A percentile compares a stretch with the other conserved stretches of the same genome.
Conservation (phyloP, 805 yeast species). For the Yamadazyma phyllophila region DNA sequence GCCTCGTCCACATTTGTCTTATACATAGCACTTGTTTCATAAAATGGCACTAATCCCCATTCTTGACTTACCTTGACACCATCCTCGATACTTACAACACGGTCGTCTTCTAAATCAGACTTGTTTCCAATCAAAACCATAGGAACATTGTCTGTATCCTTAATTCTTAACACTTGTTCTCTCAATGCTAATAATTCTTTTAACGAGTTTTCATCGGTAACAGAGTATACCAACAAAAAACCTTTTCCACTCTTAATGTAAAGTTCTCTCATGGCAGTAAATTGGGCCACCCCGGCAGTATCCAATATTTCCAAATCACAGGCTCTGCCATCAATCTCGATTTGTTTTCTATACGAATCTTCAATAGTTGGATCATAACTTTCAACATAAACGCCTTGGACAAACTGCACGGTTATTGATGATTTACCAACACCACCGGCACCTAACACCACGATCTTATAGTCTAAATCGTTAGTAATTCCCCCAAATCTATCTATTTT, state of each 20-base stretch:
- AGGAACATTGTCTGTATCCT: slow-evolving; percentile 74
- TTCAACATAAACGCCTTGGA: slow-evolving; percentile 85
- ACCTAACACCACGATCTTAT: slow-evolving; percentile 87
- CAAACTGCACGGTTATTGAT: slow-evolving; percentile 87
- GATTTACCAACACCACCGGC: slow-evolving; percentile 98
- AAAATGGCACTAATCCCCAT: slow-evolving; percentile 90
- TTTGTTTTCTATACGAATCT: slow-evolving; percentile 87
- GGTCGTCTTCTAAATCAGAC: slow-evolving; percentile 74
- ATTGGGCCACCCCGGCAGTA: slow-evolving; percentile 76
- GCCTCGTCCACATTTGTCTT: slow-evolving; percentile 89
- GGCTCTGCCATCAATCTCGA: slow-evolving; percentile 83
- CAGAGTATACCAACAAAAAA: slow-evolving; percentile 56
- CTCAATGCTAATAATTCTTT: slow-evolving; percentile 75
- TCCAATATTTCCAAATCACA: slow-evolving; percentile 74
- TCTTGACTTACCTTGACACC: slow-evolving; percentile 80
- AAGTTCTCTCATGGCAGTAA: slow-evolving; percentile 91
- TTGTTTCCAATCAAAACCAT: slow-evolving; percentile 91
- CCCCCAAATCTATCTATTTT: background rate
- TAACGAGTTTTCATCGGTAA: slow-evolving; percentile 62
- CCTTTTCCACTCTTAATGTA: slow-evolving; percentile 87
- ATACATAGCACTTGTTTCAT: slow-evolving; percentile 91
- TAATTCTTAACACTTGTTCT: slow-evolving; percentile 81
- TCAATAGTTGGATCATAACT: slow-evolving; percentile 96
- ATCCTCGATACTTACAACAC: slow-evolving; percentile 75
- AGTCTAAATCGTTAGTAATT: slow-evolving; percentile 46